These are phyloP conservation scores for Kalanchoe fedtschenkoi DNA, from an alignment of 164 flowering plant species.

Conservation along the genomic window DNA sequence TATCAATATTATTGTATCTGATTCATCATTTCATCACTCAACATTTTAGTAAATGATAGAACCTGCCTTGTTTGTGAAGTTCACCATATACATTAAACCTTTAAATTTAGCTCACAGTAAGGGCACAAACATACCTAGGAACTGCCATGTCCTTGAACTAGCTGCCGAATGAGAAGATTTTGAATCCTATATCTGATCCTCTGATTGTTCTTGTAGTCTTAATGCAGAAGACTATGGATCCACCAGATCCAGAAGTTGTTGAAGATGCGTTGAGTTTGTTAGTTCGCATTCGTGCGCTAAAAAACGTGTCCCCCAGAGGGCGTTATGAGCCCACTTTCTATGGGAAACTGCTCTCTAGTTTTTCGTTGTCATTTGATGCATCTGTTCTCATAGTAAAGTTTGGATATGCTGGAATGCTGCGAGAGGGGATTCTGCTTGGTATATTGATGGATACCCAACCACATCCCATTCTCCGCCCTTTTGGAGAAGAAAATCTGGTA, in stretches of 20 bases:
- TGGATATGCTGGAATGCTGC: slow-evolving; percentile 64
- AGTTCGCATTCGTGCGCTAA: slow-evolving; percentile 47
- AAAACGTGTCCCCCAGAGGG: slow-evolving; percentile 45
- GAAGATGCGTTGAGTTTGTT: slow-evolving; percentile 76
- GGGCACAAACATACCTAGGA: neutral
- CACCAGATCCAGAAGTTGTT: slow-evolving; percentile 71
- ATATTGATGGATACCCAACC: slow-evolving; percentile 80
- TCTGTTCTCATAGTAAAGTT: slow-evolving; percentile 71
- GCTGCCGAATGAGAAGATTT: neutral
- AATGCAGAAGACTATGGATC: slow-evolving; percentile 82
- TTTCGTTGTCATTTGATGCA: slow-evolving; percentile 84
- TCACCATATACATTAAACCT: neutral
- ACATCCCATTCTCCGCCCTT: slow-evolving; percentile 75
- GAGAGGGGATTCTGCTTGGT: slow-evolving; percentile 90
- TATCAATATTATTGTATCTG: neutral
- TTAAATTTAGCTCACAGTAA: neutral
- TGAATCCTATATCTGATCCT: neutral
- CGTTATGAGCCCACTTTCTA: slow-evolving; percentile 87
- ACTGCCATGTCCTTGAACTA: neutral
- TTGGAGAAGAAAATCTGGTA: slow-evolving; percentile 77
- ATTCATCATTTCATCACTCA: neutral
- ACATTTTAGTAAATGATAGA: neutral
- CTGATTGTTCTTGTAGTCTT: slow-evolving; percentile 31
- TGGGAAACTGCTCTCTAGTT: slow-evolving; percentile 69
- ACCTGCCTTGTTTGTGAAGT: too few species aligned